Percentiles rank a stretch among this genome's conserved stretches.
These are phyloP conservation scores for Russula earlei DNA, from an alignment of 768 basidiomycete genomes.

Conservation along the genomic window DNA sequence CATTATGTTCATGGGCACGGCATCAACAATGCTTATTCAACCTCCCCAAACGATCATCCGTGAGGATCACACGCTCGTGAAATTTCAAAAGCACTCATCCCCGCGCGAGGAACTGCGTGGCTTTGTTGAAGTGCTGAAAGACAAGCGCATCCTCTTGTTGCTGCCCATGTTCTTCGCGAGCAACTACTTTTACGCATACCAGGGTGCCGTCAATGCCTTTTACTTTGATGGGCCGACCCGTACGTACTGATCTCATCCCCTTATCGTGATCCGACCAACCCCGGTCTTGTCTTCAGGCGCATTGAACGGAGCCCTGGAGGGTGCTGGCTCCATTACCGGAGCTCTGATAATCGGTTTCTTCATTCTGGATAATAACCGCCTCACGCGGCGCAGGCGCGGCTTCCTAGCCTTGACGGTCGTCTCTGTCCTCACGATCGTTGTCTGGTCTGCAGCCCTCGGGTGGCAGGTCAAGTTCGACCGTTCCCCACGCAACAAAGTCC, in stretches of 20 bases:
- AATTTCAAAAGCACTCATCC: constrained; percentile 27
- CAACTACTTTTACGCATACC: constrained; percentile 40
- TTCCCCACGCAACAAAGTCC: constrained; percentile 19
- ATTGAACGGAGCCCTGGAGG: constrained; percentile 32
- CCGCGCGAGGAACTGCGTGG: constrained; percentile 25
- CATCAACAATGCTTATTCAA: constrained; percentile 29
- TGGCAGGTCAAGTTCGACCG: constrained; percentile 35
- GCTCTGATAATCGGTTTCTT: constrained; percentile 34
- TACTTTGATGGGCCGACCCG: constrained; percentile 37
- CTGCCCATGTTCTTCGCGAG: constrained; percentile 37
- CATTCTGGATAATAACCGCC: constrained; percentile 30
- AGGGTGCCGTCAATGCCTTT: constrained; percentile 32
- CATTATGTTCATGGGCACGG: constrained; percentile 36
- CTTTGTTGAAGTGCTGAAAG: constrained; percentile 30
- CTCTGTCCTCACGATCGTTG: constrained; percentile 25
- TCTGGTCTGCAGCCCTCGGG: constrained; percentile 32
- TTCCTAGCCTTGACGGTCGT: constrained; percentile 31
- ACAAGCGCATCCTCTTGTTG: constrained; percentile 34
- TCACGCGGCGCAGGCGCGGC: constrained; percentile 31
- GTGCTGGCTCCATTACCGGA: constrained; percentile 34
- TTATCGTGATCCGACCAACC: neutral
- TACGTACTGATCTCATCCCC: neutral
- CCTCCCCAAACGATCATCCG: constrained; percentile 32
- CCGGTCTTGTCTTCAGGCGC: constrained; percentile 20
- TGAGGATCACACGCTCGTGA: constrained; percentile 34